These are phyloP conservation scores for Pistacia vera DNA, from an alignment of 345 rosid genomes.

Conservation along the genomic window DNA sequence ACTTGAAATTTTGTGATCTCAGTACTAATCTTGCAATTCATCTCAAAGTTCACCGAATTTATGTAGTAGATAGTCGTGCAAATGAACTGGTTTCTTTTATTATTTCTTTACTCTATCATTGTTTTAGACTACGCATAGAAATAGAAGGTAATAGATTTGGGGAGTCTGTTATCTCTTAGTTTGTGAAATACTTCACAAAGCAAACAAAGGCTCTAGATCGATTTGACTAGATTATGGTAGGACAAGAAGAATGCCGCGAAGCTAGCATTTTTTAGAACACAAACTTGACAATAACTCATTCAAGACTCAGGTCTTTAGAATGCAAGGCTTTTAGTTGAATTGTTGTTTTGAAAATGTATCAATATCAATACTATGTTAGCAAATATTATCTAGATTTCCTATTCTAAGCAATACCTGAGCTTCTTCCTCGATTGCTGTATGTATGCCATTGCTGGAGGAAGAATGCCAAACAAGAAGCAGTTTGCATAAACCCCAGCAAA, in stretches of 20 bases:
- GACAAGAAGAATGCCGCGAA: background rate
- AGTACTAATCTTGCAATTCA: background rate
- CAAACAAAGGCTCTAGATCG: background rate
- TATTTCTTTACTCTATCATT: background rate
- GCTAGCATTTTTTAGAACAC: no score
- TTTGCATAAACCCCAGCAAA: constrained; percentile 90
- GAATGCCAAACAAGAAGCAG: constrained; percentile 86
- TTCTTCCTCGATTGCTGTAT: constrained; percentile 72
- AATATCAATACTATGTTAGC: no score
- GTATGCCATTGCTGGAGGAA: constrained; percentile 91
- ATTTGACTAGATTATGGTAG: background rate
- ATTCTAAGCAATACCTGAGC: constrained; percentile 60
- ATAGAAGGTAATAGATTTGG: background rate
- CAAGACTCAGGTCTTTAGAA: no score
- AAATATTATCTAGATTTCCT: background rate
- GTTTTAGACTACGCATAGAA: background rate
- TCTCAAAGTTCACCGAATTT: background rate
- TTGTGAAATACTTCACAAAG: background rate
- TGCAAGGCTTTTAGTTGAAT: no score
- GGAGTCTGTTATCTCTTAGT: background rate
- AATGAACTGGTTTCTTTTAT: background rate
- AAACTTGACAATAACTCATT: no score
- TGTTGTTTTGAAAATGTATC: no score
- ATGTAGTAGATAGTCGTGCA: background rate
- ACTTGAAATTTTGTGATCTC: background rate